A percentile compares a stretch with the other conserved stretches of the same genome.
phyloP scores from a whole-genome alignment of 2,329 filamentous ascomycete genomes.

The Penicillium sp. region DNA sequence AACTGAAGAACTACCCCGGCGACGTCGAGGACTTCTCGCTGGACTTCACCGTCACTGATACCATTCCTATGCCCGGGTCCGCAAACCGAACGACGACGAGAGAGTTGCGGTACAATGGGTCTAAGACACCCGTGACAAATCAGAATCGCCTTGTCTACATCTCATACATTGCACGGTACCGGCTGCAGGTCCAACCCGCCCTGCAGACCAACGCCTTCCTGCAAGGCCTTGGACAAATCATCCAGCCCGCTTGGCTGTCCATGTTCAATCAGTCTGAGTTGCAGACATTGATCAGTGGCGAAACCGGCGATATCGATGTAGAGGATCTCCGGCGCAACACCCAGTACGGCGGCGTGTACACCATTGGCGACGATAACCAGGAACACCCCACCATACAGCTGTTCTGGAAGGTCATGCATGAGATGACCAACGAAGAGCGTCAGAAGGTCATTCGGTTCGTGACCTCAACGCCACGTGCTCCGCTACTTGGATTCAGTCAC shows the following conservation, averaged over 20 bases:
- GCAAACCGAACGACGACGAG: slow-evolving; percentile 66
- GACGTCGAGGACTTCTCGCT: slow-evolving; percentile 79
- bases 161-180: slow-evolving; percentile 84
- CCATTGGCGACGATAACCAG: slow-evolving; percentile 80
- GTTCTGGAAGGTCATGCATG: slow-evolving; percentile 88
- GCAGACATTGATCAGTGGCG: slow-evolving; percentile 88
- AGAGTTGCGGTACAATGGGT: slow-evolving; percentile 75
- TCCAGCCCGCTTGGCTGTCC: slow-evolving; percentile 87
- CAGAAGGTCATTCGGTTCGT: slow-evolving; percentile 93
- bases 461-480: slow-evolving; percentile 87
- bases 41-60: slow-evolving; percentile 87
- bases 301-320: slow-evolving; percentile 81
- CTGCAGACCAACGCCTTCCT: slow-evolving; percentile 87
- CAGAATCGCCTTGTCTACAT: slow-evolving; percentile 94
- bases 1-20: slow-evolving; percentile 81
- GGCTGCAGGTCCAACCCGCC: slow-evolving; percentile 76
- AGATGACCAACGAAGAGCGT: slow-evolving; percentile 73
- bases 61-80: slow-evolving; percentile 55
- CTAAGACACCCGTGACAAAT: slow-evolving; percentile 79
- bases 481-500: slow-evolving; percentile 83
- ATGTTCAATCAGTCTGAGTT: slow-evolving; percentile 99
- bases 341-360: slow-evolving; percentile 82
- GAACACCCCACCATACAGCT: slow-evolving; percentile 84
- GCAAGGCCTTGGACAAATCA: slow-evolving; percentile 80
- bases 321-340: slow-evolving; percentile 84